A percentile compares a stretch with the other conserved stretches of the same genome.
These are phyloP conservation scores for Madurella mycetomatis DNA, from an alignment of 2,329 filamentous ascomycete genomes.

Conservation along the genomic window DNA sequence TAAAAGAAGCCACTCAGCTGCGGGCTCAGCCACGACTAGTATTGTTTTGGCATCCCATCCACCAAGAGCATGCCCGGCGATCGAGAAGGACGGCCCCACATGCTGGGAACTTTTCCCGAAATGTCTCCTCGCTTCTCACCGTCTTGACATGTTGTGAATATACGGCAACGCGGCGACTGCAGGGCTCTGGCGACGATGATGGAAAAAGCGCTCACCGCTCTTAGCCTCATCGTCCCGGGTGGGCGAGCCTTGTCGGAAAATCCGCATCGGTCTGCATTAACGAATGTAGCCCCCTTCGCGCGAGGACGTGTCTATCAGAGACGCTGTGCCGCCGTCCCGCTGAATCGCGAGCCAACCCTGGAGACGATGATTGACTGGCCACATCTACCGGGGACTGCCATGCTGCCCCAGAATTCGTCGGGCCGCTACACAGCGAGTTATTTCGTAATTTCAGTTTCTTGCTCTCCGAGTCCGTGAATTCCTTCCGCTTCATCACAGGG, in stretches of 20 bases:
- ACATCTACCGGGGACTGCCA: slow-evolving; percentile 7
- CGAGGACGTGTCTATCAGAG: slow-evolving; percentile 13
- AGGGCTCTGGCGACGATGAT: neutral
- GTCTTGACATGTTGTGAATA: neutral
- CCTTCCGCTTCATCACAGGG: too few relatives aligned
- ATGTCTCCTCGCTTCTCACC: neutral
- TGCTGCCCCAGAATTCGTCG: neutral
- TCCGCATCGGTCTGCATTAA: too few relatives aligned
- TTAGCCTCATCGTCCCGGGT: neutral
- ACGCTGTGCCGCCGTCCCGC: slow-evolving; percentile 7
- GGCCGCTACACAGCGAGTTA: too few relatives aligned
- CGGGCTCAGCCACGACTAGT: slow-evolving; percentile 23
- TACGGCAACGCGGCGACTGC: neutral
- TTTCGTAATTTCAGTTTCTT: too few relatives aligned
- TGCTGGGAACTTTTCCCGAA: slow-evolving; percentile 15
- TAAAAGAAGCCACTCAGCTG: slow-evolving; percentile 20
- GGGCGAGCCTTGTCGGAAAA: too few relatives aligned
- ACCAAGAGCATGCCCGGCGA: slow-evolving; percentile 4
- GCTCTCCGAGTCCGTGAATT: too few relatives aligned
- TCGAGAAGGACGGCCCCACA: neutral
- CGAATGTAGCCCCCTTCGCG: too few relatives aligned
- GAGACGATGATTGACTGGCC: neutral
- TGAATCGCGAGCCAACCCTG: neutral
- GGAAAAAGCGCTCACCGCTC: neutral
- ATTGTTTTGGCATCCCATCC: slow-evolving; percentile 10